Percentiles rank a stretch among this genome's conserved stretches.
Evolutionary conservation across 352 stramenopile genomes (phyloP).

Genomic region (Globisporangium radiosum): DNA sequence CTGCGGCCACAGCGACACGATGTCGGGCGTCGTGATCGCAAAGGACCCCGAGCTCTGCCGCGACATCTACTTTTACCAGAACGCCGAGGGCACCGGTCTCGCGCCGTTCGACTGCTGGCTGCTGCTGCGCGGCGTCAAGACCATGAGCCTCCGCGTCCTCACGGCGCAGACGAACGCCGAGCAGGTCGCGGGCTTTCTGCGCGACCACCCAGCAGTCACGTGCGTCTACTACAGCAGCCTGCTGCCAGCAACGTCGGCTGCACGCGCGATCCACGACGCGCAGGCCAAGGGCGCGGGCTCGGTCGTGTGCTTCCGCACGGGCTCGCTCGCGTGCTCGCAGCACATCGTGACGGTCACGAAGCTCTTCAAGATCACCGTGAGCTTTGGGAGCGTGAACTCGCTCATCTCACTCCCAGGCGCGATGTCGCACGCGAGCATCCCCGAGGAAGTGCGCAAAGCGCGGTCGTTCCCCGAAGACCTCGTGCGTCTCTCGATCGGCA

Average conservation of each 20-base stretch:
- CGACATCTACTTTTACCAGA: conserved; percentile 89
- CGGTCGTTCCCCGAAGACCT: conserved; percentile 92
- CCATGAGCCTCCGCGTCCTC: conserved; percentile 80
- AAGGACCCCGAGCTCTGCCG: conserved; percentile 75
- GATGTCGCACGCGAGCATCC: conserved; percentile 95
- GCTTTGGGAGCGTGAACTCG: conserved; percentile 91
- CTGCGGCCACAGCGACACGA: conserved; percentile 95
- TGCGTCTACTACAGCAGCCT: conserved; percentile 92
- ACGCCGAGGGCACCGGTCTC: conserved; percentile 84
- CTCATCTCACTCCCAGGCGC: conserved; percentile 88
- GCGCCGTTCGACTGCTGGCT: conserved; percentile 90
- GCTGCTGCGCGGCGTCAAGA: conserved; percentile 86
- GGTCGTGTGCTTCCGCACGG: conserved; percentile 89
- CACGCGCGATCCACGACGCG: conserved; percentile 80
- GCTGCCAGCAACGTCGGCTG: conserved; percentile 39
- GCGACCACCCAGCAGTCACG: conserved; percentile 74
- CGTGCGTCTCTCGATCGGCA: conserved; percentile 91
- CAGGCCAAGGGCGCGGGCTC: conserved; percentile 82
- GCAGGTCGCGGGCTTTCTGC: conserved; percentile 85
- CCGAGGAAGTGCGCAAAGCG: conserved; percentile 86
- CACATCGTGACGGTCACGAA: conserved; percentile 90
- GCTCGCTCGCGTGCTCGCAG: conserved; percentile 80
- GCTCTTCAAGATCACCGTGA: conserved; percentile 93
- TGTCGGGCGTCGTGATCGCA: conserved; percentile 90
- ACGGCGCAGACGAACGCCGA: conserved; percentile 86